Evolutionary conservation across 257 asterid species (phyloP).

Genomic region (Solanum ahanhuiri): DNA sequence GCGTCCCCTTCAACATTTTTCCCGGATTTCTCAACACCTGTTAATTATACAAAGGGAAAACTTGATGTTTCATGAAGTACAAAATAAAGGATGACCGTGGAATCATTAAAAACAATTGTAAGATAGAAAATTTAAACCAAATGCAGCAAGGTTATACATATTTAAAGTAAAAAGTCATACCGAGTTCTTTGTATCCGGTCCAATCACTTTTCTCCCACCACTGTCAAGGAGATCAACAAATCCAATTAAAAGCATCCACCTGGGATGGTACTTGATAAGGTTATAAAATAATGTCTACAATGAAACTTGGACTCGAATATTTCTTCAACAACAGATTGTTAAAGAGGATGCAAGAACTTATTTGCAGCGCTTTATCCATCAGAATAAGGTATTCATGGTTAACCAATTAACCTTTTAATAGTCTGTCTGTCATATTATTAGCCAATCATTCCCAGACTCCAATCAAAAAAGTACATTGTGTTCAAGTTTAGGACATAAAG

Average conservation of each 20-base stretch:
- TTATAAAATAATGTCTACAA: constrained; percentile 33
- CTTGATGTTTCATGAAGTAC: constrained; percentile 10
- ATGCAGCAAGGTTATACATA: background rate
- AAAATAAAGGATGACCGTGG: background rate
- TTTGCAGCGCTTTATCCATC: background rate
- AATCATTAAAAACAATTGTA: background rate
- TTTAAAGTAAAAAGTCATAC: constrained; percentile 20
- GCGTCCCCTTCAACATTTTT: constrained; percentile 90
- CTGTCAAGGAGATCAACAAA: constrained; percentile 97
- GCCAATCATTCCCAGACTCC: background rate
- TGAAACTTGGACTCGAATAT: background rate
- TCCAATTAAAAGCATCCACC: constrained; percentile 96
- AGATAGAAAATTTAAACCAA: background rate
- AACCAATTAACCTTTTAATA: background rate
- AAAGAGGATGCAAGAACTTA: background rate
- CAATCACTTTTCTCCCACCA: constrained; percentile 99
- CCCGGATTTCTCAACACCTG: constrained; percentile 99
- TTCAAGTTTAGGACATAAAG: background rate
- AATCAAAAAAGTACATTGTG: background rate
- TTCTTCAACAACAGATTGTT: background rate
- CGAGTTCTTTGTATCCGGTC: constrained; percentile 99
- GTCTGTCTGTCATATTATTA: background rate
- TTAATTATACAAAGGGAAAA: background rate
- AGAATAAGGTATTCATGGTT: background rate
- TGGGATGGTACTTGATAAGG: constrained; percentile 75